Base-by-base conservation (phyloP, 495 filamentous ascomycete genomes). In the Lophiostoma macrostomum region DNA sequence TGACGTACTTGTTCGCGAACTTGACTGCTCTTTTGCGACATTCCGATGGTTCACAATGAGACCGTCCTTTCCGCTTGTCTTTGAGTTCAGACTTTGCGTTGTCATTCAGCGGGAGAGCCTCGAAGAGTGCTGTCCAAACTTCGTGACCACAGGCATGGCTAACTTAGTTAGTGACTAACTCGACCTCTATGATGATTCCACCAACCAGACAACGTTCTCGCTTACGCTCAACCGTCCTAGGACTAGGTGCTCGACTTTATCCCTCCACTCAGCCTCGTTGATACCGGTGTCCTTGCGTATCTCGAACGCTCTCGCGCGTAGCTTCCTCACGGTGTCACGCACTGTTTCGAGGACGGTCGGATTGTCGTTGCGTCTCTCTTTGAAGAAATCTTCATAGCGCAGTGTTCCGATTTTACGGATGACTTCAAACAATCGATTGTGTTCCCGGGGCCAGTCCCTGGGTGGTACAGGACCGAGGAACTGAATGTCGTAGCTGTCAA, bases 381-480 rank as follows among this genome's bases (percentile, higher is more conserved):
- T n/a, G n/a, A n/a, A n/a, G n/a, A n/a, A 39, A 39, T 39, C 36
- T 8, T 19, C 16, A 19, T 39, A 39, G 16, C 36, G 36, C 7
- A 39, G 7, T 39, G 7, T 19, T 28, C 24, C 30, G 5, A 46
- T 46, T 20, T 29, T 16, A 31, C 42, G 42, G 11, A 46, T 30
- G 13, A 46, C 28, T 14, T 32, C 5, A 20, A 46, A 32, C 12
- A 7, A 18, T n/a, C 19, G 35, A 8, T 18, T 38, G 16, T 8
- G 16, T n/a, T 7, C 35, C 35, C 12, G 22, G 16, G 42, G 42
- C 27, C 42, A 46, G 13, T 32, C 42, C 12, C 4, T 32, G 14
- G 42, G 23, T 30, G 42, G 24, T 4, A 46, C 42, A 8, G 42
- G 42, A 16, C 42, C 42, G 11, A 31, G 13, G 28, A 46, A 46